Evolutionary conservation across 2,329 filamentous ascomycete genomes (phyloP).

Genomic region (Talaromyces sp.): DNA sequence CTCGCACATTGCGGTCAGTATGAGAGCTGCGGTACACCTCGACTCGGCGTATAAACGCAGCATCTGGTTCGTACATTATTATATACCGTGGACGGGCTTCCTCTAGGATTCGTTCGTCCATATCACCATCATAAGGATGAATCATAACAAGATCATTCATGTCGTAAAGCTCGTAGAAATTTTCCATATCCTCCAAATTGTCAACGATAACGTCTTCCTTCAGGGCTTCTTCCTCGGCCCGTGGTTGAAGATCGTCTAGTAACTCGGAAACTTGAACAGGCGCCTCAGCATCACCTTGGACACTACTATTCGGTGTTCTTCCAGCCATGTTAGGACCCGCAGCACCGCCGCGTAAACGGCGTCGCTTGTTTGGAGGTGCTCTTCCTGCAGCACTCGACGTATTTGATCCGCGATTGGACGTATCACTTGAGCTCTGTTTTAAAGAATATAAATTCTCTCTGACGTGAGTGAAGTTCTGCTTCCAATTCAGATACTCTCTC

Average conservation of each 20-base stretch:
- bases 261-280: conserved; percentile 75
- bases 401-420: conserved; percentile 17
- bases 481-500: conserved; percentile 84
- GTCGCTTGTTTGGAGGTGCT: conserved; percentile 76
- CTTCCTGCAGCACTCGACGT: conserved; percentile 48
- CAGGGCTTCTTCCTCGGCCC: conserved; percentile 66
- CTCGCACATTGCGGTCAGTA: conserved; percentile 77
- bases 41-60: conserved; percentile 86
- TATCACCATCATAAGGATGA: conserved; percentile 90
- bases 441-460: conserved; percentile 47
- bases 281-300: conserved; percentile 70
- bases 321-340: conserved; percentile 52
- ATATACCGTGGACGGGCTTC: conserved; percentile 91
- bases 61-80: conserved; percentile 97
- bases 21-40: conserved; percentile 97
- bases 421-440: conserved; percentile 20
- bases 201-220: conserved; percentile 67
- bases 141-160: conserved; percentile 84
- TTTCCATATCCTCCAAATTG: conserved; percentile 83
- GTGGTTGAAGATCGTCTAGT: conserved; percentile 77
- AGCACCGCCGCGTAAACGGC: conserved; percentile 76
- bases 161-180: conserved; percentile 85
- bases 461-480: conserved; percentile 79
- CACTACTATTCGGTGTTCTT: conserved; percentile 66
- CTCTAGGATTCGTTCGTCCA: conserved; percentile 94